A percentile compares a stretch with the other conserved stretches of the same genome.
Conservation (phyloP, 176 grass and related monocot species). For the Aechmea fasciata region DNA sequence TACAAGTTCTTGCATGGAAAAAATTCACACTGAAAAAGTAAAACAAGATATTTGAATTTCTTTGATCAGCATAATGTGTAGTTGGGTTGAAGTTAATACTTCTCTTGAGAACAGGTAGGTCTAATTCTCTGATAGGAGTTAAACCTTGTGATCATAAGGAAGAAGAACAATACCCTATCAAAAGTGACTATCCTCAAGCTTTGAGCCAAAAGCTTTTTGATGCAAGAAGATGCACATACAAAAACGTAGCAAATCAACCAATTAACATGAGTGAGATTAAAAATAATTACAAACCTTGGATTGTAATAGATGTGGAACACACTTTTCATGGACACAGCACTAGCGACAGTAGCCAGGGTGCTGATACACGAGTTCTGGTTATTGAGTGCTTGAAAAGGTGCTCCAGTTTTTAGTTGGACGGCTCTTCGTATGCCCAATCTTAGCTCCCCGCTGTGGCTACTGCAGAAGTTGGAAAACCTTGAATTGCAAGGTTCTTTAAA, state of each 20-base stretch:
- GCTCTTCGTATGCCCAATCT: constrained; percentile 66
- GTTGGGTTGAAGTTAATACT: too few species aligned
- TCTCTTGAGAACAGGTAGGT: too few species aligned
- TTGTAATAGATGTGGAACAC: constrained; percentile 72
- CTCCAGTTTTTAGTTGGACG: constrained; percentile 37
- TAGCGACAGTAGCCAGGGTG: constrained; percentile 30
- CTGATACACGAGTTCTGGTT: constrained; percentile 27
- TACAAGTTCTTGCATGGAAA: too few species aligned
- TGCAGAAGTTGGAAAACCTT: constrained; percentile 23
- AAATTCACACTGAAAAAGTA: too few species aligned
- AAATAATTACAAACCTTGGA: constrained; percentile 43
- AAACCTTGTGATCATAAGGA: too few species aligned
- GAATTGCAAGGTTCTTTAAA: constrained; percentile 1
- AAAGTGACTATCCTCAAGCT: too few species aligned
- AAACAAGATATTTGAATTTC: too few species aligned
- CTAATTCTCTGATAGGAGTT: too few species aligned
- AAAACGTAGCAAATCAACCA: background rate
- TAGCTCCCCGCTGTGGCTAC: constrained; percentile 69
- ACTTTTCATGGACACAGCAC: constrained; percentile 49
- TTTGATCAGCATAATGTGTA: too few species aligned
- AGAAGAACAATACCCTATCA: too few species aligned
- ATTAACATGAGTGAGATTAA: background rate
- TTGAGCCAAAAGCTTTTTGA: background rate
- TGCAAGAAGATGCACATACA: background rate
- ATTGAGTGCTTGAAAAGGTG: constrained; percentile 20